Base-by-base conservation (phyloP, 2,329 filamentous ascomycete species). In the Didymella glomerata region DNA sequence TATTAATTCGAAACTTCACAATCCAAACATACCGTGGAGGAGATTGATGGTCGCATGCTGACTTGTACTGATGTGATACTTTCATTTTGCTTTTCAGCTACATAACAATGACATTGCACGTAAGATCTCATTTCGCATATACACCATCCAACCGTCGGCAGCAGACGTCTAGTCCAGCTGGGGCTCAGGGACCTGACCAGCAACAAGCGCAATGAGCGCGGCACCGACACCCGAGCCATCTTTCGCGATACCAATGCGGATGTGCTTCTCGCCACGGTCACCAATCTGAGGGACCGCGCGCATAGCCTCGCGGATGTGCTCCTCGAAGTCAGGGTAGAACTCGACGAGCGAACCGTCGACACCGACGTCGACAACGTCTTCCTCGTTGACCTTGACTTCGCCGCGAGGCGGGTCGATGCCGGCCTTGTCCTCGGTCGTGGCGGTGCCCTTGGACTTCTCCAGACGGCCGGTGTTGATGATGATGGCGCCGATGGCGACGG, bases 171-270 rank as follows among this genome's bases (percentile, higher is more conserved):
- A 61, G 22, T 57, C 46, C 50, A 60, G 48, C 54, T 69, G 60
- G 16, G 68, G 67, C 42, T 64, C 56, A 7, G 53, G 61, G 2
- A 76, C 70, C 71, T 84, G 82, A 1, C 90, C 90, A 1, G 94
- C 94, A 27, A 97, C 91, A 49, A 97, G 85, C 50, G 95, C 95
- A 78, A 98, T 98, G 69, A 99, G 81, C 40, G 95, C 95, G 3
- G 95, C 95, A 52, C 95, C 95, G n/a, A 97, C 91, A 63, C 92
- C 95, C 64, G 91, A 95, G 47, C 95, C 95, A 76, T 99, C 95
- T 83, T 97, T 97, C 62, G 95, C 95, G 72, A 98, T 95, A 22
- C 94, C 95, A 71, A 99, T 97, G 57, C 92, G 86, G 65, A 99
- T 91, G 79, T 88, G 91, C 80, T 91, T 90, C 65, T 96, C 93